phyloP scores from a whole-genome alignment of 768 basidiomycete genomes.

The Lactarius evosmus region DNA sequence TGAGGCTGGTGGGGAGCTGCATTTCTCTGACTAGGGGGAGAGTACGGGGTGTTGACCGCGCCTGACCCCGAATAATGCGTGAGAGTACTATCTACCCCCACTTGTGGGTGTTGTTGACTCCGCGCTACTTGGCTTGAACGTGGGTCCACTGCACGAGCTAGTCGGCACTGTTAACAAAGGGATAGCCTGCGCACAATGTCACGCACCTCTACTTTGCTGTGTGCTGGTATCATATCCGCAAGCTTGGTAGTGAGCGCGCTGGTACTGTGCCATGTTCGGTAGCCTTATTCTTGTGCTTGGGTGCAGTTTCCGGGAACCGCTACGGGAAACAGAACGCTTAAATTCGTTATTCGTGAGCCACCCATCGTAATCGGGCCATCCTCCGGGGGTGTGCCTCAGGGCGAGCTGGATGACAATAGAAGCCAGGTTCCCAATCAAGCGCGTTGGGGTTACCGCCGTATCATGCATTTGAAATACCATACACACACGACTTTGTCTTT shows the following conservation, averaged over 20 bases:
- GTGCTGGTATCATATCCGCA: not conserved
- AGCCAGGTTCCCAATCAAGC: conserved; percentile 3
- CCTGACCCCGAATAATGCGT: not conserved
- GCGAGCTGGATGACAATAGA: conserved; percentile 8
- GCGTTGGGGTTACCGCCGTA: not conserved
- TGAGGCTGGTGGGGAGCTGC: not conserved
- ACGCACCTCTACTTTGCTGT: conserved; percentile 1
- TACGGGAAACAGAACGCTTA: not conserved
- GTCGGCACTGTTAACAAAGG: not conserved
- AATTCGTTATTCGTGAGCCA: not conserved
- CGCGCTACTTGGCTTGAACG: not conserved
- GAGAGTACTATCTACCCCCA: not conserved
- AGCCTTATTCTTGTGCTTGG: not conserved
- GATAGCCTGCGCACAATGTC: not conserved
- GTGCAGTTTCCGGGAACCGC: conserved; percentile 10
- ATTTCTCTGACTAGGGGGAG: not conserved
- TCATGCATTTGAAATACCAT: not conserved
- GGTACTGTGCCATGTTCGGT: not conserved
- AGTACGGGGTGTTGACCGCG: not conserved
- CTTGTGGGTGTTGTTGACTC: not conserved
- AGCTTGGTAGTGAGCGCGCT: not conserved
- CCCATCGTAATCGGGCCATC: not conserved
- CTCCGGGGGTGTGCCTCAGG: not conserved
- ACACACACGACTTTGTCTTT: not conserved
- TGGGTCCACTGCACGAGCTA: not conserved